Base-by-base conservation (phyloP, 306 rosid genomes). In the Morella rubra region DNA sequence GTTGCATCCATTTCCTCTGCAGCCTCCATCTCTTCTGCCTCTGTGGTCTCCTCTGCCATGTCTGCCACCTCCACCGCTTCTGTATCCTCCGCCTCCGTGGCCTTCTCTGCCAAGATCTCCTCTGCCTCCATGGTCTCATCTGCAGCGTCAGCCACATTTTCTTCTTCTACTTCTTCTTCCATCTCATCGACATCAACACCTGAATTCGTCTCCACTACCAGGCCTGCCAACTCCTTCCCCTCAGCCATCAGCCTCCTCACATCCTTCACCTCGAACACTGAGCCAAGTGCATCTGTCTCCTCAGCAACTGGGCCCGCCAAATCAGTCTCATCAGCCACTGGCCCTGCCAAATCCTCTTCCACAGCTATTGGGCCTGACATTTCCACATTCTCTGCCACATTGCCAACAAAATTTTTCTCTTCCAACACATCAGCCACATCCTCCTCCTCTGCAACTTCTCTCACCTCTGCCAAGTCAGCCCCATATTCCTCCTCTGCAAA, bases 1-100 rank as follows among this genome's bases (percentile, higher is more conserved):
- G 76, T 83, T 68, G 77, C 90, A 41, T 87, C 97, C 49, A 73
- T 79, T 41, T 44, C 78, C 74, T 79, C 91, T 44, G 79, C 82
- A 22, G 59, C 87, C 69, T 76, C 85, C 7, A 72, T 58, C 64
- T 84, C 85, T 27, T 70, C 88, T 42, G 76, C 72, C 61, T 83
- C 82, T 59, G 61, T 20, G 18, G 82, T 81, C 70, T 79, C 87
- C 46, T 78, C 90, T 53, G 53, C 75, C 73, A 78, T 67, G 37
- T 81, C 84, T 64, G 13, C 77, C 68, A n/a, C 82, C 72, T 44
- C 82, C 0, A 53, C 71, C 15, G 55, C 84, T 71, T 70, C 80
- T 3, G 64, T 76, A 20, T 50, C 76, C 56, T 74, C 82, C 9
- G 61, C 67, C 49, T 62, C 84, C 45, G 14, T 66, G 24, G 55